Evolutionary conservation across 78 protist genomes (phyloP), one percentile per base, ranked within the genome.

Genomic region (Monocercomonoides exilis): DNA sequence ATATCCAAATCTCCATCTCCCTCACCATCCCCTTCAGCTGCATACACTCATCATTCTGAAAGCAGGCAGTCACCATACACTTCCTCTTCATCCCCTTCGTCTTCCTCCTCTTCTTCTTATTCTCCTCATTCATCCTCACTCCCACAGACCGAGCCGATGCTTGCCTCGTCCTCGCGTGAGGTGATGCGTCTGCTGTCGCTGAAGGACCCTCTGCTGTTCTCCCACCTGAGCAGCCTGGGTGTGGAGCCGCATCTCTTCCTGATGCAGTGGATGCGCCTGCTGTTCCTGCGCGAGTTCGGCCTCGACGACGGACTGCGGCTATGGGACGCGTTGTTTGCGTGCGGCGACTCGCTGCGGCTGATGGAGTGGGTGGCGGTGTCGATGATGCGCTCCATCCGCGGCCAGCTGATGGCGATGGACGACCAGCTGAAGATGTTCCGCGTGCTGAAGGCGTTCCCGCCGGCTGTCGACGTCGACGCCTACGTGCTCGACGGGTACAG

Each of bases 201-300:
- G n/a, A n/a, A n/a, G n/a, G n/a, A n/a, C n/a, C n/a, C n/a, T n/a
- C n/a, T n/a, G n/a, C n/a, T n/a, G n/a, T n/a, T n/a, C n/a, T n/a
- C n/a, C n/a, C n/a, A n/a, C n/a, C n/a, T n/a, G n/a, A n/a, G n/a
- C 5, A 84, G 29, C 46, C 5, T 34, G 2, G 3, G 41, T 4
- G 41, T 84, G 42, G 54, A 84, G 46, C 85, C 85, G 21, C 85
- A 84, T 38, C 46, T 84, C 45, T 84, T 84, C 3, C 85, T 84
- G 21, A 84, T 84, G 21, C 3, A 45, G 21, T 84, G 85, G 85
- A 41, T 84, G 21, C 85, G 85, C 3, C 46, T 84, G 21, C 85
- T 84, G 35, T 84, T 41, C 3, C 46, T 84, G 21, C 85, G 85
- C 3, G 84, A 4, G 46, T 84, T 84, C 46, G 38, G 54, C 3